phyloP scores from a whole-genome alignment of 176 grass and related monocot species.

The Triticum urartu region DNA sequence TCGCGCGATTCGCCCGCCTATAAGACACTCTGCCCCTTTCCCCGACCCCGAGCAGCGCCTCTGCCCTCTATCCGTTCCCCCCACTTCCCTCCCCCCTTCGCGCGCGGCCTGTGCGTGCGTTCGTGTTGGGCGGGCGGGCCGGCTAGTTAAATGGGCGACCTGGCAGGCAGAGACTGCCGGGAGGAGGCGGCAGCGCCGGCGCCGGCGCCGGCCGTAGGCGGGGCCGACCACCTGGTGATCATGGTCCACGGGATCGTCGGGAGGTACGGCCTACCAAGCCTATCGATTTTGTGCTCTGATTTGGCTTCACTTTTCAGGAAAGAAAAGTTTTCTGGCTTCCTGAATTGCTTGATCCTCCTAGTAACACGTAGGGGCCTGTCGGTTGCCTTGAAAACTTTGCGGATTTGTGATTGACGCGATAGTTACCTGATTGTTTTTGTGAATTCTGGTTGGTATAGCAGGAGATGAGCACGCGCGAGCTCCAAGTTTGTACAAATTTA shows the following conservation, averaged over 20 bases:
- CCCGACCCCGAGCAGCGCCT: neutral
- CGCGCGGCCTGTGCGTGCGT: neutral
- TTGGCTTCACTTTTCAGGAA: neutral
- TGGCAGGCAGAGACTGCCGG: neutral
- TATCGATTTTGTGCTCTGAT: neutral
- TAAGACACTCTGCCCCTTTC: neutral
- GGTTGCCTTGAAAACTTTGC: neutral
- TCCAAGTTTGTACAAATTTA: neutral
- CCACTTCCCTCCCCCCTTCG: neutral
- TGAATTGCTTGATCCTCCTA: neutral
- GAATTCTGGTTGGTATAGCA: neutral
- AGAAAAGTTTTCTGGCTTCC: neutral
- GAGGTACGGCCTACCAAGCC: constrained; percentile 33
- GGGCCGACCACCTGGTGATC: constrained; percentile 58
- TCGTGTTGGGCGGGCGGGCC: neutral
- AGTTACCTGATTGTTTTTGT: neutral
- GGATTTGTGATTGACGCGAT: neutral
- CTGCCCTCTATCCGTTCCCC: neutral
- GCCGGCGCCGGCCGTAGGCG: neutral
- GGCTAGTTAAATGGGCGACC: constrained; percentile 25
- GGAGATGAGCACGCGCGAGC: neutral
- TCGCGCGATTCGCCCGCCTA: neutral
- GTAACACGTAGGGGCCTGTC: neutral
- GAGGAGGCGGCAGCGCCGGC: constrained; percentile 6
- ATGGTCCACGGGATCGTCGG: constrained; percentile 82